Evolutionary conservation across 2,329 filamentous ascomycete species (phyloP).

Genomic region (Apiospora pterosperma): DNA sequence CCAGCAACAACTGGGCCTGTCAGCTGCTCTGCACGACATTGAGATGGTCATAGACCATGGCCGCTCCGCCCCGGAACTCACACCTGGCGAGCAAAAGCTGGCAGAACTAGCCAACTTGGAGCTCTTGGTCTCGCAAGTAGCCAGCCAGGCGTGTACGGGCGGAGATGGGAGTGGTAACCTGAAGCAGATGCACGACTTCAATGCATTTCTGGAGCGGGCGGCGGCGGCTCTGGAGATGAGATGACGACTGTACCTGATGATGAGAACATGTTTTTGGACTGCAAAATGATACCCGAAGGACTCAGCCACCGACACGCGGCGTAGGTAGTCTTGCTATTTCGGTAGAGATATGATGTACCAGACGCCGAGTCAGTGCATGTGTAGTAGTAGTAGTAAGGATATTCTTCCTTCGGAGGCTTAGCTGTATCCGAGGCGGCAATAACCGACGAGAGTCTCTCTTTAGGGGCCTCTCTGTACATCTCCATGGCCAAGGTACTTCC

Average conservation of each 20-base stretch:
- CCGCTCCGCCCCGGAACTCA: constrained; percentile 43
- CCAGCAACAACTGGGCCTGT: constrained; percentile 49
- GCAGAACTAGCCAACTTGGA: constrained; percentile 56
- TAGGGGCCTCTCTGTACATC: background rate
- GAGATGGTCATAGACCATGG: constrained; percentile 54
- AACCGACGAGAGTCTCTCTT: background rate
- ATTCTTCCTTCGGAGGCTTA: background rate
- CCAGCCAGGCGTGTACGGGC: constrained; percentile 39
- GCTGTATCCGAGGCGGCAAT: background rate
- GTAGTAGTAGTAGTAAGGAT: background rate
- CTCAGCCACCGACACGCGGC: background rate
- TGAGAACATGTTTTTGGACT: background rate
- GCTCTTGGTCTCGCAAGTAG: constrained; percentile 51
- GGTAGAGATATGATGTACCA: background rate
- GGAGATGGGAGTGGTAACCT: constrained; percentile 51
- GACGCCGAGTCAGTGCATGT: background rate
- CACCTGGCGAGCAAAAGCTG: constrained; percentile 38
- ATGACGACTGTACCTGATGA: constrained; percentile 12
- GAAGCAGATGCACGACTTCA: constrained; percentile 58
- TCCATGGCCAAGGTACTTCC: background rate
- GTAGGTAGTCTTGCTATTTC: background rate
- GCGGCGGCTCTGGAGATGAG: constrained; percentile 51
- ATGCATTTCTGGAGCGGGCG: constrained; percentile 59
- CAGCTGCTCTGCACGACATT: constrained; percentile 58
- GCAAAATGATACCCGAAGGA: background rate